A percentile compares a stretch with the other conserved stretches of the same genome.
These are phyloP conservation scores for Pichia terricola DNA, from an alignment of 1,139 yeast genomes.

Conservation along the genomic window DNA sequence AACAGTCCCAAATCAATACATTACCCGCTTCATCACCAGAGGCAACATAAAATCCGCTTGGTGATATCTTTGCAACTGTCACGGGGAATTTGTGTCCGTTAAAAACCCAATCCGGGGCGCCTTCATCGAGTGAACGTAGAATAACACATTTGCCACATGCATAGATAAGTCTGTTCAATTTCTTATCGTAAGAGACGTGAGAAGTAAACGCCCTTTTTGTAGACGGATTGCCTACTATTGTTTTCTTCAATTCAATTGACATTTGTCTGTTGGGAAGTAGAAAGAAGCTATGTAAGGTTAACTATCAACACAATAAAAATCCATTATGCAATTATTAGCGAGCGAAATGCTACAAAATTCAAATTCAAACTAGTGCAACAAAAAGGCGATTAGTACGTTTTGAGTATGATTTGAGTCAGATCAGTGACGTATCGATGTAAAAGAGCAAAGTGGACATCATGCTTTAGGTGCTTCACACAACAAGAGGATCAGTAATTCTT, in stretches of 20 bases:
- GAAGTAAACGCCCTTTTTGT: slow-evolving; percentile 65
- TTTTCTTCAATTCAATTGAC: slow-evolving; percentile 16
- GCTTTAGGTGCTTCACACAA: too few relatives aligned
- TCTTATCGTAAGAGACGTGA: slow-evolving; percentile 64
- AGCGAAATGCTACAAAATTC: too few relatives aligned
- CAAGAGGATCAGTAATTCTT: too few relatives aligned
- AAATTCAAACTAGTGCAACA: too few relatives aligned
- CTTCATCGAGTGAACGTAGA: slow-evolving; percentile 55
- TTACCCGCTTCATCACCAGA: slow-evolving; percentile 87
- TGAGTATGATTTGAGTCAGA: too few relatives aligned
- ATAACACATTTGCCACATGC: slow-evolving; percentile 75
- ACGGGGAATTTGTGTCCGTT: slow-evolving; percentile 61
- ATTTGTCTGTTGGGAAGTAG: slow-evolving; percentile 1
- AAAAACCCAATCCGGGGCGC: slow-evolving; percentile 29
- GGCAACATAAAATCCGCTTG: slow-evolving; percentile 83
- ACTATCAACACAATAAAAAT: too few relatives aligned
- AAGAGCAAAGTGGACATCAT: too few relatives aligned
- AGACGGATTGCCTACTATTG: slow-evolving; percentile 70
- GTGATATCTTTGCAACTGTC: slow-evolving; percentile 78
- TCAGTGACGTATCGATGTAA: too few relatives aligned
- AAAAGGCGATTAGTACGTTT: not conserved
- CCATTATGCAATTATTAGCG: too few relatives aligned
- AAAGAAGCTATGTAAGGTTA: too few relatives aligned
- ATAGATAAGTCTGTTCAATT: slow-evolving; percentile 64
- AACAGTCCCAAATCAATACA: slow-evolving; percentile 81